phyloP scores from a whole-genome alignment of 2,329 filamentous ascomycete genomes.

The Pseudofabraea citricarpa region DNA sequence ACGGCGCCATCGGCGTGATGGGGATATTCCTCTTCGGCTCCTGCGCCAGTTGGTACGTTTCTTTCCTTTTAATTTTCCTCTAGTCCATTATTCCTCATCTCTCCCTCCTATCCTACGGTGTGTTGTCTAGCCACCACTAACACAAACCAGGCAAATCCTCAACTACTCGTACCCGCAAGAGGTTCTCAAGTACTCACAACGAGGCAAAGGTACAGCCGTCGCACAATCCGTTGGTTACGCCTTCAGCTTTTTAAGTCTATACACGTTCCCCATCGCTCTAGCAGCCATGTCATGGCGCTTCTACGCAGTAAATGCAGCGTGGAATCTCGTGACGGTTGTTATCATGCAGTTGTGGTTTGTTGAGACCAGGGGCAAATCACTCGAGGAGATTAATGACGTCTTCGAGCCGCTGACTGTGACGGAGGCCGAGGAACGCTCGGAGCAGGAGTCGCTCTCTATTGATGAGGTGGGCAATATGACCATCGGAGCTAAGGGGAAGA shows the following conservation, averaged over 20 bases:
- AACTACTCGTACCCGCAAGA: slow-evolving; percentile 21
- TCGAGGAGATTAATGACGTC: slow-evolving; percentile 51
- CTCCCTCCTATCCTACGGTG: too few species aligned
- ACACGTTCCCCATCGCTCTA: slow-evolving; percentile 20
- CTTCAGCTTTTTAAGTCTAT: slow-evolving; percentile 21
- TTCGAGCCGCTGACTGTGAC: too few species aligned
- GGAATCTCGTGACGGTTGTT: slow-evolving; percentile 36
- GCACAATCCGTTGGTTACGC: slow-evolving; percentile 17
- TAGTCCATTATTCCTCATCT: too few species aligned
- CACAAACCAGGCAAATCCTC: slow-evolving; percentile 14
- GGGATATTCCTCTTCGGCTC: slow-evolving; percentile 22
- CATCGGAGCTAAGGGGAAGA: not conserved
- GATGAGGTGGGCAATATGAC: too few species aligned
- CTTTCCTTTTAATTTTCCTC: too few species aligned
- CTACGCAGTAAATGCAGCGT: slow-evolving; percentile 39
- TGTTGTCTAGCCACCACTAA: too few species aligned
- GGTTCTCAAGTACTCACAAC: slow-evolving; percentile 30
- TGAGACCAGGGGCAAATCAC: slow-evolving; percentile 42
- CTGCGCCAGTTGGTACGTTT: slow-evolving; percentile 17
- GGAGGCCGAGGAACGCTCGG: too few species aligned
- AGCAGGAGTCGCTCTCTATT: too few species aligned
- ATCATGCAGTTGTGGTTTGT: slow-evolving; percentile 47
- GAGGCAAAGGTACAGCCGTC: slow-evolving; percentile 27
- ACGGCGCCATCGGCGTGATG: slow-evolving; percentile 13
- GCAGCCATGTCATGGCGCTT: slow-evolving; percentile 37